Evolutionary conservation across 2,329 filamentous ascomycete species (phyloP).

Genomic region (Botrytis deweyae): DNA sequence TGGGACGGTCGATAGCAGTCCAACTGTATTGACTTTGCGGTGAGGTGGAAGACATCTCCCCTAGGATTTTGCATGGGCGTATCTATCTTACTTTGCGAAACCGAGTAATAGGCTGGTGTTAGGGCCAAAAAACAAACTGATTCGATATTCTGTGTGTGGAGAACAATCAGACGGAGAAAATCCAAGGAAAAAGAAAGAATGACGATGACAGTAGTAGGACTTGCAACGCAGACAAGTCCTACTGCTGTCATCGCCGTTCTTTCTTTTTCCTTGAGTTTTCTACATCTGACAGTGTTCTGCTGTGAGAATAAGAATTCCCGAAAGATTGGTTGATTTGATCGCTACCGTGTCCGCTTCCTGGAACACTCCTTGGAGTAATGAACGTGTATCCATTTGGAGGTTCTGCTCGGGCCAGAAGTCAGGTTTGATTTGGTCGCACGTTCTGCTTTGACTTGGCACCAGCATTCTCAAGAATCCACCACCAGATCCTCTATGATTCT

Average conservation of each 20-base stretch:
- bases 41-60: neutral
- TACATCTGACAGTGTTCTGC: neutral
- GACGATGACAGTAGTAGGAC: neutral
- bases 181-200: neutral
- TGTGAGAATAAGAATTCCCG: neutral
- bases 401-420: neutral
- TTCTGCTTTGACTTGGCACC: constrained; percentile 46
- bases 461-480: neutral
- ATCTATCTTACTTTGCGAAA: too few species aligned
- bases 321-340: constrained; percentile 24
- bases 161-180: neutral
- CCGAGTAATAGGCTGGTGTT: too few species aligned
- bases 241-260: neutral
- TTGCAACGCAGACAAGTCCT: neutral
- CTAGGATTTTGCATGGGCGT: too few species aligned
- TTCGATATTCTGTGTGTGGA: neutral
- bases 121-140: too few species aligned
- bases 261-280: neutral
- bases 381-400: neutral
- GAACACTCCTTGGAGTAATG: constrained; percentile 28
- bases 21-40: neutral
- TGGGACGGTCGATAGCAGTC: neutral
- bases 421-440: neutral
- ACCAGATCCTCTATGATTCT: constrained; percentile 38
- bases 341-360: constrained; percentile 33